phyloP scores from a whole-genome alignment of 768 basidiomycete species.

The Tricholoma saponaceum region DNA sequence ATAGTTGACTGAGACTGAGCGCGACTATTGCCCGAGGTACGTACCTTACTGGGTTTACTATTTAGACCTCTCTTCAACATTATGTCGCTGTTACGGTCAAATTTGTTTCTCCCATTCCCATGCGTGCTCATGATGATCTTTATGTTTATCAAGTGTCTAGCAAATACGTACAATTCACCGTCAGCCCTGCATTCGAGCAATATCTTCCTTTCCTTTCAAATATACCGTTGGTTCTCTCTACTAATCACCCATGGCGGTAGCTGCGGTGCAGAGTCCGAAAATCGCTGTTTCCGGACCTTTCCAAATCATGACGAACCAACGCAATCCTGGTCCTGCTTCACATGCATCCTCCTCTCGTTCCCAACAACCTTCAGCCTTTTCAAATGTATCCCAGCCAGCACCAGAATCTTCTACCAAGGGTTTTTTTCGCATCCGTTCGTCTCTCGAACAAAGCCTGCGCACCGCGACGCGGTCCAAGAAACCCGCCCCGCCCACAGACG shows the following conservation, averaged over 20 bases:
- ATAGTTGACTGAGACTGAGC: constrained; percentile 1
- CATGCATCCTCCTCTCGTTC: constrained; percentile 40
- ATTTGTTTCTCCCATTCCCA: constrained; percentile 3
- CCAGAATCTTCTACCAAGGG: constrained; percentile 45
- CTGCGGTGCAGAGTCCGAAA: constrained; percentile 35
- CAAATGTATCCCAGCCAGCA: constrained; percentile 25
- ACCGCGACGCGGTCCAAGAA: constrained; percentile 60
- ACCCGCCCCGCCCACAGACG: constrained; percentile 30
- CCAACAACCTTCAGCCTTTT: constrained; percentile 30
- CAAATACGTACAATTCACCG: not conserved
- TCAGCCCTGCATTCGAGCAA: constrained; percentile 1
- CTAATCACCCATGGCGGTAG: constrained; percentile 39
- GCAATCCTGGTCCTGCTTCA: constrained; percentile 27
- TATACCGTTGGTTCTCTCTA: not conserved
- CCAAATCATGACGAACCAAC: constrained; percentile 42
- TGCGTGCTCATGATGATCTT: constrained; percentile 6
- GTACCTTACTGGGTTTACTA: constrained; percentile 1
- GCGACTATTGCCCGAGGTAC: constrained; percentile 7
- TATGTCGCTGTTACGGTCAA: constrained; percentile 4
- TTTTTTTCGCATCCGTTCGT: constrained; percentile 62
- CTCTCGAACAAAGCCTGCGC: constrained; percentile 63
- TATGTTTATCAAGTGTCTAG: not conserved
- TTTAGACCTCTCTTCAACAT: not conserved
- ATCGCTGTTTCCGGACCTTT: constrained; percentile 38
- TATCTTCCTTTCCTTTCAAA: not conserved